phyloP scores from a whole-genome alignment of 1,139 yeast genomes.

The Geotrichum histeridarum region DNA sequence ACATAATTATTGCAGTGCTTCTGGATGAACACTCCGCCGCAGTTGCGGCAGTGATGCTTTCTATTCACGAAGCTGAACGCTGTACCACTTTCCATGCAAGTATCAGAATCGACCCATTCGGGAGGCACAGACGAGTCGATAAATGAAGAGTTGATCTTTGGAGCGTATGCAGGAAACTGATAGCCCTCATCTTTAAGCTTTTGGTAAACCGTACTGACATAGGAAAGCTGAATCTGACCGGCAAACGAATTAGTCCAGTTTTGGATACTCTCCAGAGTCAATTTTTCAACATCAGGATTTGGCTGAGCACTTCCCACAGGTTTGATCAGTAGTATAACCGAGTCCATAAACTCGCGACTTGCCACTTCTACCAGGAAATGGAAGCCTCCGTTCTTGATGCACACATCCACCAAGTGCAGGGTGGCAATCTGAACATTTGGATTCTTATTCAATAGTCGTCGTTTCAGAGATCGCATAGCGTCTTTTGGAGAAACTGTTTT shows the following conservation, averaged over 20 bases:
- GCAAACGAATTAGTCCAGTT: slow-evolving; percentile 74
- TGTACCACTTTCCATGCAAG: slow-evolving; percentile 89
- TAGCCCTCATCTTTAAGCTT: slow-evolving; percentile 57
- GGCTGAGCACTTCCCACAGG: slow-evolving; percentile 33
- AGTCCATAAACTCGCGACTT: slow-evolving; percentile 80
- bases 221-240: slow-evolving; percentile 59
- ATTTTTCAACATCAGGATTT: slow-evolving; percentile 53
- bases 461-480: slow-evolving; percentile 78
- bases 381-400: slow-evolving; percentile 89
- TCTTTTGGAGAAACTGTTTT: slow-evolving; percentile 78
- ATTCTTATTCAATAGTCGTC: slow-evolving; percentile 57
- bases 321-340: slow-evolving; percentile 39
- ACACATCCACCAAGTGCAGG: slow-evolving; percentile 72
- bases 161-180: slow-evolving; percentile 49
- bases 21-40: slow-evolving; percentile 93
- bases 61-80: slow-evolving; percentile 77
- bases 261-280: slow-evolving; percentile 61
- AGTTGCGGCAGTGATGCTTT: slow-evolving; percentile 93
- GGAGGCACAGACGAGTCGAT: slow-evolving; percentile 93
- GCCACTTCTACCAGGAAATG: slow-evolving; percentile 78
- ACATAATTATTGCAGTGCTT: slow-evolving; percentile 67
- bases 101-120: slow-evolving; percentile 94
- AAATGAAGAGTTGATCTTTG: slow-evolving; percentile 46
- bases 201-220: slow-evolving; percentile 59
- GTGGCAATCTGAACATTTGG: slow-evolving; percentile 76